Evolutionary conservation across 2,329 filamentous ascomycete species (phyloP).

Genomic region (Arthroderma uncinatum): DNA sequence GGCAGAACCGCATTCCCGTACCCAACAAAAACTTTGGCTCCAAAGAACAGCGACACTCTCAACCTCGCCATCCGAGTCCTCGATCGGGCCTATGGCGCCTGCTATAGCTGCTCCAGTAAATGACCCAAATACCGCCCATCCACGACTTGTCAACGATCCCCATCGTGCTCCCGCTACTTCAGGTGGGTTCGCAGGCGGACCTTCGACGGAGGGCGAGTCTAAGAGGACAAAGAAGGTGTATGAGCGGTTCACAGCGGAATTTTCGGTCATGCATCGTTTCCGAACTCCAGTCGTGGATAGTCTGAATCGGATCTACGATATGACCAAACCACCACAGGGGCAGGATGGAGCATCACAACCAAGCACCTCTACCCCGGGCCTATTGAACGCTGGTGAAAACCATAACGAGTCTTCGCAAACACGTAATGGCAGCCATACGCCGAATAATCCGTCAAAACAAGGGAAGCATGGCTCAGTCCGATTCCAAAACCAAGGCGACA

Average conservation of each 20-base stretch:
- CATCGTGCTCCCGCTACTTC: constrained; percentile 10
- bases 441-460: constrained; percentile 18
- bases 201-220: constrained; percentile 27
- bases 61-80: constrained; percentile 33
- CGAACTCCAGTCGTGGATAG: constrained; percentile 36
- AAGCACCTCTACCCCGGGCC: neutral
- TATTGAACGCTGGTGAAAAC: neutral
- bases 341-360: neutral
- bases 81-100: constrained; percentile 22
- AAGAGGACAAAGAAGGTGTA: constrained; percentile 35
- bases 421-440: neutral
- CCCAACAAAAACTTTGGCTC: constrained; percentile 40
- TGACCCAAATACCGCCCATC: constrained; percentile 26
- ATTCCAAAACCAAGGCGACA: constrained; percentile 26
- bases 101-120: constrained; percentile 26
- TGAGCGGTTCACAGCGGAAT: constrained; percentile 33
- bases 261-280: constrained; percentile 37
- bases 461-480: constrained; percentile 20
- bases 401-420: neutral
- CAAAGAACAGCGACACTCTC: constrained; percentile 36
- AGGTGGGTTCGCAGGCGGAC: constrained; percentile 9
- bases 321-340: neutral
- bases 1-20: constrained; percentile 35
- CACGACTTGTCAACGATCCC: constrained; percentile 9
- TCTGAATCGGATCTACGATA: constrained; percentile 23